Evolutionary conservation across 805 yeast genomes (phyloP), one percentile per base, ranked within the genome.

Genomic region (Candida quercuum): DNA sequence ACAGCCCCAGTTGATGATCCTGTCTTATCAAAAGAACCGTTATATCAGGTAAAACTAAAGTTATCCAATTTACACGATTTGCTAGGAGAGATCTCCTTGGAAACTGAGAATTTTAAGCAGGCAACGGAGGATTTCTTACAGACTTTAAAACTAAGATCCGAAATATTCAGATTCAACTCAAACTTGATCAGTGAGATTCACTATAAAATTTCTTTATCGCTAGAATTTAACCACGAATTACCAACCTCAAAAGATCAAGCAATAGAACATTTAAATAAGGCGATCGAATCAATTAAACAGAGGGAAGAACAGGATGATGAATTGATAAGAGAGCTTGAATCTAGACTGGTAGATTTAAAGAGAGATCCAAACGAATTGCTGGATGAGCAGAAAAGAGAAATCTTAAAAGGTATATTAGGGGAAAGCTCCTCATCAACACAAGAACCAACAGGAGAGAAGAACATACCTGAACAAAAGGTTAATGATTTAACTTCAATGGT

Each of bases 71-170:
- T 81, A 1, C 83, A 79, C 55, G 89, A 84, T 52, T 60, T 89
- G 10, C 66, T 88, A 14, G 98, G 98, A 23, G 97, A 91, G 55
- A 83, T 89, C 9, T 81, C 95, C 0, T 66, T 89, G 31, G 99
- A 91, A 54, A 76, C 93, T 2, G 97, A 91, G 50, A 86, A 86
- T 59, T 88, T 88, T 58, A 61, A 67, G 13, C 94, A 86, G 57
- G 86, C 96, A 0, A 73, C 81, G 0, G 63, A 64, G 15, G 96
- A 89, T 57, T 76, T 87, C 40, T 63, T 68, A 33, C 61, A 72
- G 15, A 68, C 86, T 28, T 66, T 85, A 24, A 61, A 72, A 21
- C 60, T 81, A 31, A 71, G 85, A 55, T 52, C 63, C 35, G 61
- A 74, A 39, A 54, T 84, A 11, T 80, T 47, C 32, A 71, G 71